Evolutionary conservation across 2,329 filamentous ascomycete species (phyloP).

Genomic region (Neurospora crassa): DNA sequence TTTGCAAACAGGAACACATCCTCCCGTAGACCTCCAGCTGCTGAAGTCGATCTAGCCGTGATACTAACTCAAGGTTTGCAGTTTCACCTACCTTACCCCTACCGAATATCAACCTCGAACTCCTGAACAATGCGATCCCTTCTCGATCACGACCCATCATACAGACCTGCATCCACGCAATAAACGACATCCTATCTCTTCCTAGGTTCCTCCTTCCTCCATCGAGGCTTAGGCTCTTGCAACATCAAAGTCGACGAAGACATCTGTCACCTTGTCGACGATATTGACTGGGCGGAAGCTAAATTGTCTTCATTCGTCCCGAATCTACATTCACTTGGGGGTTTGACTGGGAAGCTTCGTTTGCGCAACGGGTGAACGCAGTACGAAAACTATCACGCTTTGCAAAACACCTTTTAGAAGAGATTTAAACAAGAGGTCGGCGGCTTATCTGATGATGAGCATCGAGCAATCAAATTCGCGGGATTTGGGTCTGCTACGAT

Average conservation of each 20-base stretch:
- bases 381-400: too few species aligned
- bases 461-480: too few species aligned
- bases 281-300: slow-evolving; percentile 25
- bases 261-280: slow-evolving; percentile 27
- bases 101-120: slow-evolving; percentile 18
- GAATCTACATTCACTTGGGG: too few species aligned
- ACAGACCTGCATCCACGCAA: slow-evolving; percentile 20
- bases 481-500: too few species aligned
- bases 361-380: too few species aligned
- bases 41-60: neutral
- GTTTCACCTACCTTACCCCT: slow-evolving; percentile 17
- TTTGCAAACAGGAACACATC: neutral
- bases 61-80: neutral
- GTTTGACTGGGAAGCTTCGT: too few species aligned
- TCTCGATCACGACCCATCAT: slow-evolving; percentile 25
- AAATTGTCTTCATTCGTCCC: slow-evolving; percentile 14
- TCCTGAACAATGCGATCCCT: slow-evolving; percentile 25
- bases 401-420: too few species aligned
- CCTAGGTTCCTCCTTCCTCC: slow-evolving; percentile 28
- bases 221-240: slow-evolving; percentile 27
- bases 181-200: slow-evolving; percentile 26
- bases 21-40: slow-evolving; percentile 13
- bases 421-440: too few species aligned
- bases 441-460: too few species aligned
- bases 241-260: slow-evolving; percentile 31